Percentiles rank a stretch among this genome's conserved stretches.
Conservation (phyloP, 345 rosid species). For the Passiflora organensis region DNA sequence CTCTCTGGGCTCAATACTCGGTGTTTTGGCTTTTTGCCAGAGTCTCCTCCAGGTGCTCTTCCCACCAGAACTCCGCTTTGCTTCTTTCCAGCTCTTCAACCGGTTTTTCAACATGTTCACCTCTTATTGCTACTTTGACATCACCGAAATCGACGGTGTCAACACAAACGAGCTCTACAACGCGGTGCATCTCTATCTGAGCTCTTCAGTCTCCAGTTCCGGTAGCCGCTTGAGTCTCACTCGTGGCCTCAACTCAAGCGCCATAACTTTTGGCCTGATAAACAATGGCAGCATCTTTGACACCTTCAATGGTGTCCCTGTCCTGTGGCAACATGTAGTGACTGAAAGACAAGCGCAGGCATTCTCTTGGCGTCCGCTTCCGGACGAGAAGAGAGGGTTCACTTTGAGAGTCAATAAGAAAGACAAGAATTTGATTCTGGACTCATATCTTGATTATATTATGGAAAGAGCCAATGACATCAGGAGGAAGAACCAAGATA, state of each 20-base stretch:
- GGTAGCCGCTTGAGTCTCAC: conserved; percentile 84
- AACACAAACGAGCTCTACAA: conserved; percentile 98
- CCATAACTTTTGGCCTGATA: conserved; percentile 79
- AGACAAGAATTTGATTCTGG: conserved; percentile 54
- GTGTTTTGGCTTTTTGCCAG: conserved; percentile 82
- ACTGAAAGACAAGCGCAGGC: conserved; percentile 69
- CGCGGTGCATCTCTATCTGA: conserved; percentile 95
- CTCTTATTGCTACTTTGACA: conserved; percentile 77
- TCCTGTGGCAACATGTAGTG: conserved; percentile 91
- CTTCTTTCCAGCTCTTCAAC: conserved; percentile 50
- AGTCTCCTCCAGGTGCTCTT: conserved; percentile 58
- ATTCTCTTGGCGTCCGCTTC: conserved; percentile 88
- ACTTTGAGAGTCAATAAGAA: conserved; percentile 64
- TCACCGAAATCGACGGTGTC: conserved; percentile 94
- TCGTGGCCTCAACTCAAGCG: conserved; percentile 77
- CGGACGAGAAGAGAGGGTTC: conserved; percentile 95
- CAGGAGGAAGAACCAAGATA: conserved; percentile 59
- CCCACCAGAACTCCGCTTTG: conserved; percentile 88
- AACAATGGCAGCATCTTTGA: conserved; percentile 77
- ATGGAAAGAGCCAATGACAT: conserved; percentile 78
- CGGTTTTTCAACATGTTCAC: conserved; percentile 51
- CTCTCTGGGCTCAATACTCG: conserved; percentile 67
- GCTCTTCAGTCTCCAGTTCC: conserved; percentile 63
- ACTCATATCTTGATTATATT: conserved; percentile 65
- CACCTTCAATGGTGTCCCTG: conserved; percentile 45